Evolutionary conservation across 768 basidiomycete genomes (phyloP).

Genomic region (Crucibulum laeve): DNA sequence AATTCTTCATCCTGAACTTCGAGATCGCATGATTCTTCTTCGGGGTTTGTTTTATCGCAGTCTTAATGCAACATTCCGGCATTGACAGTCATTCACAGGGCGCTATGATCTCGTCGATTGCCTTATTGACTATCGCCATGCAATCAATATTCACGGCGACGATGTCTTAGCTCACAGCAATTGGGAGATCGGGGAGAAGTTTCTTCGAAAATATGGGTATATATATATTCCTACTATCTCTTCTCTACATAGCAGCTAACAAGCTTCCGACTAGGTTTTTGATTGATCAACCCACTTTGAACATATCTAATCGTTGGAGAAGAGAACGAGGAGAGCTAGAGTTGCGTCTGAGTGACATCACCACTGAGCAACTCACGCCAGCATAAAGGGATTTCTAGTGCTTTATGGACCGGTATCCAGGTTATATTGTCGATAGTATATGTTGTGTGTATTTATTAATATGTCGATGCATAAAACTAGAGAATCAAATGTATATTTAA

Average conservation of each 20-base stretch:
- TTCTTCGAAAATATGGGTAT: conserved; percentile 81
- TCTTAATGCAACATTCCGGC: not conserved
- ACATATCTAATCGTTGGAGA: conserved; percentile 84
- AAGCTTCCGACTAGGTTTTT: conserved; percentile 52
- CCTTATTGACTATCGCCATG: conserved; percentile 64
- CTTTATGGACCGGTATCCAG: conserved; percentile 1
- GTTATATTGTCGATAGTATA: not conserved
- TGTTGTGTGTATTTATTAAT: not conserved
- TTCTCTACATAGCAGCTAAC: not conserved
- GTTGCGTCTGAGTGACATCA: conserved; percentile 32
- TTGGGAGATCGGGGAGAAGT: conserved; percentile 86
- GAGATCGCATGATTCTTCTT: conserved; percentile 87
- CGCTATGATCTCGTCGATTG: conserved; percentile 81
- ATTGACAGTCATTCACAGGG: conserved; percentile 33
- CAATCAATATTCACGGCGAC: conserved; percentile 80
- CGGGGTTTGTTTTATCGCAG: conserved; percentile 53
- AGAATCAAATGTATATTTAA: not conserved
- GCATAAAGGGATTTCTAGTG: conserved; percentile 1
- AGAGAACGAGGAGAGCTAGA: conserved; percentile 77
- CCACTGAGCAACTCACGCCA: conserved; percentile 4
- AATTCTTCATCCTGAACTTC: conserved; percentile 82
- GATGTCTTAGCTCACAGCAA: conserved; percentile 87
- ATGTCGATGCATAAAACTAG: not conserved
- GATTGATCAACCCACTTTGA: conserved; percentile 67
- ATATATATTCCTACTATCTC: conserved; percentile 15